A percentile compares a stretch with the other conserved stretches of the same genome.
phyloP scores from a whole-genome alignment of 768 basidiomycete species.

The Phylloporus arenicola region DNA sequence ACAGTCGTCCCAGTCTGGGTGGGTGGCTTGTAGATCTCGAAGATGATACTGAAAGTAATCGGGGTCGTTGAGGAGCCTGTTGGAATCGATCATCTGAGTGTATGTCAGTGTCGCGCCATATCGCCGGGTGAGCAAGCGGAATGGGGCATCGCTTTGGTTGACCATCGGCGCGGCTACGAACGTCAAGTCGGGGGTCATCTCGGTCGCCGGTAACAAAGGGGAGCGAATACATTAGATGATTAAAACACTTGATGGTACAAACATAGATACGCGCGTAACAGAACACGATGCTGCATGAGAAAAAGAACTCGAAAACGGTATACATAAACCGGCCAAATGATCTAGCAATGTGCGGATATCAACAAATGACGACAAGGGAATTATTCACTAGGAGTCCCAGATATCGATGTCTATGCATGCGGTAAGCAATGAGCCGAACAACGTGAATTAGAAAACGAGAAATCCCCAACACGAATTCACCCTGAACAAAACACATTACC shows the following conservation, averaged over 20 bases:
- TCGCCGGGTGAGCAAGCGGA: conserved; percentile 53
- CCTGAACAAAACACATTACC: conserved; percentile 13
- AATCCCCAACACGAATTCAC: conserved; percentile 1
- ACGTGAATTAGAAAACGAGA: conserved; percentile 4
- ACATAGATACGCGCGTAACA: conserved; percentile 1
- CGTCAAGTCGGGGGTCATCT: conserved; percentile 24
- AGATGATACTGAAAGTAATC: conserved; percentile 62
- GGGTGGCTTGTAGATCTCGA: conserved; percentile 42
- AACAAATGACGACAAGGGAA: conserved; percentile 5
- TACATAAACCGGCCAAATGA: conserved; percentile 12
- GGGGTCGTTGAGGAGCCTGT: conserved; percentile 54
- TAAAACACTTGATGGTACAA: conserved; percentile 13
- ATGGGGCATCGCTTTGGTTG: conserved; percentile 74
- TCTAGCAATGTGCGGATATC: conserved; percentile 28
- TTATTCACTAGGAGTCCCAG: conserved; percentile 2
- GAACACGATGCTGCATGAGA: not conserved
- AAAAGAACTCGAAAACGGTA: conserved; percentile 13
- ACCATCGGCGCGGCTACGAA: conserved; percentile 72
- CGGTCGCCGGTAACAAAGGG: not conserved
- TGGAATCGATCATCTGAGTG: conserved; percentile 73
- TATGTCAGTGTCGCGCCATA: conserved; percentile 66
- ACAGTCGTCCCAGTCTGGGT: conserved; percentile 13
- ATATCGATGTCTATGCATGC: conserved; percentile 11
- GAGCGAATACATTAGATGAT: conserved; percentile 14
- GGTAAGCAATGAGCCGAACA: conserved; percentile 7